Evolutionary conservation across 116 monocot species (phyloP), one percentile per base, ranked within the genome.

Genomic region (Trichopus zeylanicus): DNA sequence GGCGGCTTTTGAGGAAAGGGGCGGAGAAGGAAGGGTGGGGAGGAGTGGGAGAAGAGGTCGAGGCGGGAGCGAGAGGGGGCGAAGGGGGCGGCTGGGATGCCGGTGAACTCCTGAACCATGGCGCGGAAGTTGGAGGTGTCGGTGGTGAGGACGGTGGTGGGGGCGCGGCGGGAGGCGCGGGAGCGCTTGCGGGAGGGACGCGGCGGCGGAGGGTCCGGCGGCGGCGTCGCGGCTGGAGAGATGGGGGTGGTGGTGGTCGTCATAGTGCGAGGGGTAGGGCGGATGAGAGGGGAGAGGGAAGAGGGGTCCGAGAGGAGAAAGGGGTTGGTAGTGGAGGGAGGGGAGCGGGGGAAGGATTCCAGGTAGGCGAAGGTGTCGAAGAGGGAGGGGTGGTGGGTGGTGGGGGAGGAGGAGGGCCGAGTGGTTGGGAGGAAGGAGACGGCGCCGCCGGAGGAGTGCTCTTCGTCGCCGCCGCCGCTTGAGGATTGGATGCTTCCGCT

Each of bases 101-200:
- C 92, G 26, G 92, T 92, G 83, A 92, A 92, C 62, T 92, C 83
- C 49, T 92, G 92, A 21, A 92, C 92, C 92, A 92, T 92, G 70
- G 87, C 80, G 23, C 92, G 92, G 69, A 92, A 92, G 66, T 92
- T 92, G 46, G 78, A 72, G 12, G 92, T 81, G 75, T 92, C 92
- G 19, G 92, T 92, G 27, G 78, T 84, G 32, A 92, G 75, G 19
- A 92, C 92, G 15, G 92, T 92, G 22, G 92, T 92, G 6, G 87
- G 84, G 6, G 84, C 84, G 0, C 87, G 80, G 20, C 92, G 74
- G 1, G 83, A 84, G 42, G 87, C 87, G 15, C 92, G 58, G 4
- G 92, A 42, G 4, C 92, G 78, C 75, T 87, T 92, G 64, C 76
- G 78, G 13, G 91, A 82, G 30, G 20, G 27, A 8, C 78, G 70